Evolutionary conservation across 768 basidiomycete species (phyloP), one percentile per base, ranked within the genome.

Genomic region (Austroboletus eburneus): DNA sequence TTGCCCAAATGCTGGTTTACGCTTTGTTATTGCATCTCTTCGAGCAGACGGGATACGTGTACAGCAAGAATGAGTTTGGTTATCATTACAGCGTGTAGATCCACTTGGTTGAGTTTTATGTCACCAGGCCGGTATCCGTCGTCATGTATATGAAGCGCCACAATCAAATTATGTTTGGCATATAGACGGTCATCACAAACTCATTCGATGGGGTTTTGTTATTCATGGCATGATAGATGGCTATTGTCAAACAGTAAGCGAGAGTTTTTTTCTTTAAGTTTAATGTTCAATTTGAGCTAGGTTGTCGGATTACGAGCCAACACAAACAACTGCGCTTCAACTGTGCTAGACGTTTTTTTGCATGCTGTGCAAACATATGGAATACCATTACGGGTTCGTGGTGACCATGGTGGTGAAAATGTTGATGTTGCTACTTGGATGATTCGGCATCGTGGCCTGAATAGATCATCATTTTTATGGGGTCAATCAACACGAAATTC

Each of bases 401-500:
- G 66, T 10, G 68, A 69, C 46, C 48, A 41, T 3, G 66, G 68
- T 0, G 49, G 59, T 2, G 63, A 69, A 27, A 69, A 69, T 38
- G 46, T 58, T 9, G 54, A 58, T 16, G 56, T 64, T 39, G 57
- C 62, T 2, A 50, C 46, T 0, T 61, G 44, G 16, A 59, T 69
- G 57, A 48, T 66, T 9, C 43, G 47, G 45, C 18, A 30, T 3
- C 45, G 48, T 10, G 66, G 67, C 1, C 37, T 53, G 2, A 55
- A 61, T 13, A 35, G 46, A 14, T 58, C 56, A 16, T 63, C 63
- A 1, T 68, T 66, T 36, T 54, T 69, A 12, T 67, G 61, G 65
- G 62, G 58, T 7, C 27, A 7, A 30, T 45, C 72, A 0, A 69
- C 71, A 0, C 57, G 57, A 8, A 78, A 77, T 48, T 71, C 69